Conservation (phyloP, 306 rosid genomes). For the Cicer pinnatifidum region DNA sequence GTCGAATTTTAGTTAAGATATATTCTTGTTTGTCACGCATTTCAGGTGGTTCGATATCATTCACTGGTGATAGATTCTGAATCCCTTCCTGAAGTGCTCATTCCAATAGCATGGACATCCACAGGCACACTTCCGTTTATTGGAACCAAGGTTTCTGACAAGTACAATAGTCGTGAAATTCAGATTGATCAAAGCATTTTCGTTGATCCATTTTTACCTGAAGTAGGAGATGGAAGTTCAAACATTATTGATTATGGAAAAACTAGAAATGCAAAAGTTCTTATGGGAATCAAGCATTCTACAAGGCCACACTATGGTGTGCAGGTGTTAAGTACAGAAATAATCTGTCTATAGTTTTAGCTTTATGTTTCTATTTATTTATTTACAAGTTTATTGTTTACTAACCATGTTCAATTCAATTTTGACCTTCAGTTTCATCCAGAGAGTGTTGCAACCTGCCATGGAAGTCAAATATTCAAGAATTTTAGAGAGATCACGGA, state of each 20-base stretch:
- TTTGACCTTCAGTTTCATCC: conserved; percentile 93
- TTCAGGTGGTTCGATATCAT: conserved; percentile 98
- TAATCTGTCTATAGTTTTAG: conserved; percentile 30
- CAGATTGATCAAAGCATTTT: conserved; percentile 44
- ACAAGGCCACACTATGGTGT: conserved; percentile 95
- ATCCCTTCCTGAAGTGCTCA: conserved; percentile 83
- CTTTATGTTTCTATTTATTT: conserved; percentile 7
- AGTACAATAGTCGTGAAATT: conserved; percentile 49
- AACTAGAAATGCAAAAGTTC: conserved; percentile 55
- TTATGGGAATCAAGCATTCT: conserved; percentile 93
- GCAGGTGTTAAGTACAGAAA: conserved; percentile 65
- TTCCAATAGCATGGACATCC: conserved; percentile 98
- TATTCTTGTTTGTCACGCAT: conserved; percentile 43
- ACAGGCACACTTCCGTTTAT: conserved; percentile 61
- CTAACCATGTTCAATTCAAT: conserved; percentile 40
- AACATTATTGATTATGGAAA: conserved; percentile 42
- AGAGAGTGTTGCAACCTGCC: conserved; percentile 90
- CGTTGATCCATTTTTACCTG: conserved; percentile 46
- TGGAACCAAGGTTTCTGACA: conserved; percentile 52
- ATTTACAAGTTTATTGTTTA: conserved; percentile 39
- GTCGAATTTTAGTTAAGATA: conserved; percentile 30
- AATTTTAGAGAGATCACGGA: conserved; percentile 84
- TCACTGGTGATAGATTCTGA: conserved; percentile 86
- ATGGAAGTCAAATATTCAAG: conserved; percentile 84
- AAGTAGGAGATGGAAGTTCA: conserved; percentile 49